phyloP scores from a whole-genome alignment of 345 rosid species.

The Populus ilicifolia region DNA sequence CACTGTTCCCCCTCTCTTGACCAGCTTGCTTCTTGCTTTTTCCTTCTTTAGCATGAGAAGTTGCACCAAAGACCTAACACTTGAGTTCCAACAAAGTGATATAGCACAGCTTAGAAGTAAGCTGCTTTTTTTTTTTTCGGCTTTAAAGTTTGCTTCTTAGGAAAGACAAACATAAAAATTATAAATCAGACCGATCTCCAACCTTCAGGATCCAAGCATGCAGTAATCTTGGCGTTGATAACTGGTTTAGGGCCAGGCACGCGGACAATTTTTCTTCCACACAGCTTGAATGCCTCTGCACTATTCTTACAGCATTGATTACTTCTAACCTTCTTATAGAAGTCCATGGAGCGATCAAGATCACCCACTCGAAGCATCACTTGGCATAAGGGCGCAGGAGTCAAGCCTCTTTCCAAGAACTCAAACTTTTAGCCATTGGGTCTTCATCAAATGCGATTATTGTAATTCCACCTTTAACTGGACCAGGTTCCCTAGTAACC shows the following conservation, averaged over 20 bases:
- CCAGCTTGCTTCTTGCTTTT: slow-evolving; percentile 9
- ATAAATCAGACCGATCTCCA: slow-evolving; percentile 71
- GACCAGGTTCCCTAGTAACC: slow-evolving; percentile 16
- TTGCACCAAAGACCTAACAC: slow-evolving; percentile 20
- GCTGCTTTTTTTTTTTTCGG: background rate
- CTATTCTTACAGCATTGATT: slow-evolving; percentile 32
- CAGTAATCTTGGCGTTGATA: slow-evolving; percentile 83
- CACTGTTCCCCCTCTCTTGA: slow-evolving; percentile 20
- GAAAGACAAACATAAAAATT: background rate
- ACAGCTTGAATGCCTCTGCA: slow-evolving; percentile 71
- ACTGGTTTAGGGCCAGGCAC: slow-evolving; percentile 95
- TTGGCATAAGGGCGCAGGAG: slow-evolving; percentile 22
- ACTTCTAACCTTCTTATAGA: slow-evolving; percentile 13
- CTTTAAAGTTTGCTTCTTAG: background rate
- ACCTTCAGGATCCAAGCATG: slow-evolving; percentile 92
- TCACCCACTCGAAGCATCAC: slow-evolving; percentile 26
- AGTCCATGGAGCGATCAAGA: slow-evolving; percentile 16
- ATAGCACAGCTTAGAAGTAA: slow-evolving; percentile 15
- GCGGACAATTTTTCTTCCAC: slow-evolving; percentile 76
- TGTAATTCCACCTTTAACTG: slow-evolving; percentile 8
- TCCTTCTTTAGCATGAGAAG: slow-evolving; percentile 19
- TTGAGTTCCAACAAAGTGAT: slow-evolving; percentile 10
- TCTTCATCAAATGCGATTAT: slow-evolving; percentile 15
- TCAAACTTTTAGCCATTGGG: slow-evolving; percentile 19
- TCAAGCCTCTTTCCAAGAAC: slow-evolving; percentile 17